phyloP scores from a whole-genome alignment of 2,329 filamentous ascomycete genomes.

The Podosphaera fusca region DNA sequence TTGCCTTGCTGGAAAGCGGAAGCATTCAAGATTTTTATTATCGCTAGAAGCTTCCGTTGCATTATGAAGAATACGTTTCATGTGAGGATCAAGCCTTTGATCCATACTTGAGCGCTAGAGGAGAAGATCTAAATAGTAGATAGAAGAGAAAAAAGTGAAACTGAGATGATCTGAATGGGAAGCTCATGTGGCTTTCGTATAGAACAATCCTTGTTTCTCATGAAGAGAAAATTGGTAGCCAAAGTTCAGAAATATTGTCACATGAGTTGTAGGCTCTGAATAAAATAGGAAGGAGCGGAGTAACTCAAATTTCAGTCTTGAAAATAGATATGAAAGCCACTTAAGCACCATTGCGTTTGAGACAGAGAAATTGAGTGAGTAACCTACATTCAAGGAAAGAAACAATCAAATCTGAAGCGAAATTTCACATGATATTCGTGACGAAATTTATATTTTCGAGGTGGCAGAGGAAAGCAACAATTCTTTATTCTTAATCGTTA shows the following conservation, averaged over 20 bases:
- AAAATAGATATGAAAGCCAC: background rate
- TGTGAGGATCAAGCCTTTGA: slow-evolving; percentile 6
- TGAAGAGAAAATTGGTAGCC: background rate
- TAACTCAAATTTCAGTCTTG: background rate
- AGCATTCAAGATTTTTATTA: background rate
- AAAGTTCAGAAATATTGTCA: background rate
- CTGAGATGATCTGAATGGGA: background rate
- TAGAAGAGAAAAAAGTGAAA: background rate
- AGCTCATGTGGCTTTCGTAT: background rate
- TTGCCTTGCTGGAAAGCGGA: slow-evolving; percentile 2
- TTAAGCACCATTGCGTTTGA: background rate
- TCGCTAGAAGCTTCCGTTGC: slow-evolving; percentile 3
- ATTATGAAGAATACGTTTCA: slow-evolving; percentile 10
- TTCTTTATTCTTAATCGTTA: too few species aligned
- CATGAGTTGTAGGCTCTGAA: background rate
- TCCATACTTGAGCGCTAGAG: slow-evolving; percentile 4
- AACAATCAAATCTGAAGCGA: too few species aligned
- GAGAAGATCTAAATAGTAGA: background rate
- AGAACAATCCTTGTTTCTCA: background rate
- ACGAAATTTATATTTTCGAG: too few species aligned
- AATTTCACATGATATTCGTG: too few species aligned
- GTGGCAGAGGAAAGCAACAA: too few species aligned
- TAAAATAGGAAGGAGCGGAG: background rate
- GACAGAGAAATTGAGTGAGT: background rate
- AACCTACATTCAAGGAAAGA: background rate